Evolutionary conservation across 169 alveolate genomes (phyloP), one percentile per base, ranked within the genome.

Genomic region (Plasmodium fragile): DNA sequence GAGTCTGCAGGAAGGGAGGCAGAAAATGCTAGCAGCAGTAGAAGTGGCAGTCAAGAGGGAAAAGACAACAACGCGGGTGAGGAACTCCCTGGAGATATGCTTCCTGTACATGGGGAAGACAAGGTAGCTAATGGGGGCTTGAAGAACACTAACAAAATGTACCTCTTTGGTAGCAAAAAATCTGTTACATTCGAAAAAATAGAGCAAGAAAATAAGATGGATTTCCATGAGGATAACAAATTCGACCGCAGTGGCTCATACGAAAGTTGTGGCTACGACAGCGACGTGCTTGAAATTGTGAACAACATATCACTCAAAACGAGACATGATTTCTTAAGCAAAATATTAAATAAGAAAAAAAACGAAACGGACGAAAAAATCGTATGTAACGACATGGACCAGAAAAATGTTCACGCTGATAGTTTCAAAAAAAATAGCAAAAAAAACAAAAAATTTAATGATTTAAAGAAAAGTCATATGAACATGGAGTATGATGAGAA

Each of bases 171-270:
- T 25, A 89, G 77, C 45, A 89, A 89, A 81, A 91, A 91, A 81
- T 91, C 94, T 2, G 94, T 91, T 22, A 79, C 92, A n/a, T 91
- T 91, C 81, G 92, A 91, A 81, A 91, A 91, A 45, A 28, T 91
- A 16, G 82, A 89, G n/a, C 65, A 89, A 22, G 77, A 34, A 6
- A 69, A 89, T 41, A 65, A 65, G 49, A 89, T 16, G 72, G 18
- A 55, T 25, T 41, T 25, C 1, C 78, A 78, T 39, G 30, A 18
- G 18, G 55, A 79, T n/a, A 77, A 79, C 13, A 55, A 55, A 89
- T n/a, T 13, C 22, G 55, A 78, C 4, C 25, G 7, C 30, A 75
- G 82, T 28, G 18, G 18, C 16, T n/a, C 52, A 7, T 73, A 39
- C 43, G 87, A 87, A 25, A 34, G 16, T 75, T 52, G 36, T 34